These are phyloP conservation scores for Sugiyamaella chiloensis DNA, from an alignment of 805 yeast species.

Conservation along the genomic window DNA sequence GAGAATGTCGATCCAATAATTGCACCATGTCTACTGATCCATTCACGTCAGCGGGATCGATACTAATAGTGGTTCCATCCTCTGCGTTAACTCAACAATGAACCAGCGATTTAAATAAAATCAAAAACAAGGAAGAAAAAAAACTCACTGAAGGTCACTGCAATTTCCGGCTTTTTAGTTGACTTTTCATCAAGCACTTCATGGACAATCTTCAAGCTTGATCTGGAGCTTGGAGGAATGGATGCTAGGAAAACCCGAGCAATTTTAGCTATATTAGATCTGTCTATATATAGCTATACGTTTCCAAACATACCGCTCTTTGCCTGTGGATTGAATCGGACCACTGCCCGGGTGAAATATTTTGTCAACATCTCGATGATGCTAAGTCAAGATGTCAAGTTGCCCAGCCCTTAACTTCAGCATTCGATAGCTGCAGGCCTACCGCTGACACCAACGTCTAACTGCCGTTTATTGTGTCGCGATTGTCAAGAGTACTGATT, in stretches of 20 bases:
- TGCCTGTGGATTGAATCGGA: slow-evolving; percentile 75
- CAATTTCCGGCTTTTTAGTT: slow-evolving; percentile 54
- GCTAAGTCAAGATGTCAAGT: too few species aligned
- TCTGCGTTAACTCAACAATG: too few species aligned
- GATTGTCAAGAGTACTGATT: too few species aligned
- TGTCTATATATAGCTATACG: too few species aligned
- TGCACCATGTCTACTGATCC: slow-evolving; percentile 61
- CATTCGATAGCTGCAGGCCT: too few species aligned
- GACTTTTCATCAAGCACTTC: slow-evolving; percentile 53
- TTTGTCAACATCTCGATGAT: slow-evolving; percentile 71
- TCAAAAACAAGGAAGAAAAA: background rate
- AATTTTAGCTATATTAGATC: slow-evolving; percentile 56
- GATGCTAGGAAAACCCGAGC: slow-evolving; percentile 77
- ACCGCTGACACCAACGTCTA: too few species aligned
- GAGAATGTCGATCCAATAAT: slow-evolving; percentile 75
- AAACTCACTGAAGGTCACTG: slow-evolving; percentile 60
- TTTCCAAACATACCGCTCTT: slow-evolving; percentile 53
- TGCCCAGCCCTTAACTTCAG: too few species aligned
- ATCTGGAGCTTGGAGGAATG: slow-evolving; percentile 72
- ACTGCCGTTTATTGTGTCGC: too few species aligned
- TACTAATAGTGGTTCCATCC: slow-evolving; percentile 68
- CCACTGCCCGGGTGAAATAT: slow-evolving; percentile 73
- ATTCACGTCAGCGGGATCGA: slow-evolving; percentile 55
- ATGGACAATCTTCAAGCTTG: slow-evolving; percentile 57
- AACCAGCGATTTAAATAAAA: too few species aligned